Percentiles rank a stretch among this genome's conserved stretches.
Evolutionary conservation across 129 eudicot species (phyloP).

Genomic region (Pulicaria dysenterica): DNA sequence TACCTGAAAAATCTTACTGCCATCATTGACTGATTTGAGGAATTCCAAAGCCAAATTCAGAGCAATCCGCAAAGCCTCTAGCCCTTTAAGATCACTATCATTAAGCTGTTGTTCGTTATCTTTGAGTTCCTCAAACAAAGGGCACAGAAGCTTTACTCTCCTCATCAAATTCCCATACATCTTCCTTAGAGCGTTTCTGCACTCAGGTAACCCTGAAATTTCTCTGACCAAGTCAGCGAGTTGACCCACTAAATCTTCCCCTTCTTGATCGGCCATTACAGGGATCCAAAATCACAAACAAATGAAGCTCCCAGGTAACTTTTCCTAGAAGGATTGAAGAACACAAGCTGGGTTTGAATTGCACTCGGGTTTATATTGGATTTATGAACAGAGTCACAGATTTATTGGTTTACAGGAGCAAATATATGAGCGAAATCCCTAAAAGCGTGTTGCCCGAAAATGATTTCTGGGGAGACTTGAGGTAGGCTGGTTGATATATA

Average conservation of each 20-base stretch:
- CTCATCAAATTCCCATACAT: slow-evolving; percentile 79
- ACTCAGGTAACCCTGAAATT: slow-evolving; percentile 71
- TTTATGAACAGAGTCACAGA: neutral
- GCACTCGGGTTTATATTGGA: neutral
- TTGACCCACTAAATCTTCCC: slow-evolving; percentile 44
- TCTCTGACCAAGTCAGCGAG: slow-evolving; percentile 59
- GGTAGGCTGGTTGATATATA: neutral
- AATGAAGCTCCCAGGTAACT: slow-evolving; percentile 2
- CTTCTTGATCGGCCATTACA: slow-evolving; percentile 35
- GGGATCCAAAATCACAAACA: slow-evolving; percentile 14
- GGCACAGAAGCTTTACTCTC: slow-evolving; percentile 87
- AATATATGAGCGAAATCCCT: slow-evolving; percentile 16
- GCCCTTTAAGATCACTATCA: slow-evolving; percentile 50
- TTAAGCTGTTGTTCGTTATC: slow-evolving; percentile 53
- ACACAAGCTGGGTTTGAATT: slow-evolving; percentile 17
- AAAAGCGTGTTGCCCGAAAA: slow-evolving; percentile 6
- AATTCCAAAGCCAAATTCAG: slow-evolving; percentile 63
- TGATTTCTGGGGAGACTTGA: slow-evolving; percentile 14
- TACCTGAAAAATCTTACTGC: slow-evolving; percentile 90
- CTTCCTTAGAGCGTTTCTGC: slow-evolving; percentile 61
- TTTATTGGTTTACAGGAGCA: slow-evolving; percentile 3
- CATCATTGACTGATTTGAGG: slow-evolving; percentile 56
- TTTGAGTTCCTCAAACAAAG: slow-evolving; percentile 81
- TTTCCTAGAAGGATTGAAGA: neutral
- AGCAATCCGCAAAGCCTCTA: slow-evolving; percentile 54